Base-by-base conservation (phyloP, 1,139 yeast species). In the Suhomyces coccinellae region DNA sequence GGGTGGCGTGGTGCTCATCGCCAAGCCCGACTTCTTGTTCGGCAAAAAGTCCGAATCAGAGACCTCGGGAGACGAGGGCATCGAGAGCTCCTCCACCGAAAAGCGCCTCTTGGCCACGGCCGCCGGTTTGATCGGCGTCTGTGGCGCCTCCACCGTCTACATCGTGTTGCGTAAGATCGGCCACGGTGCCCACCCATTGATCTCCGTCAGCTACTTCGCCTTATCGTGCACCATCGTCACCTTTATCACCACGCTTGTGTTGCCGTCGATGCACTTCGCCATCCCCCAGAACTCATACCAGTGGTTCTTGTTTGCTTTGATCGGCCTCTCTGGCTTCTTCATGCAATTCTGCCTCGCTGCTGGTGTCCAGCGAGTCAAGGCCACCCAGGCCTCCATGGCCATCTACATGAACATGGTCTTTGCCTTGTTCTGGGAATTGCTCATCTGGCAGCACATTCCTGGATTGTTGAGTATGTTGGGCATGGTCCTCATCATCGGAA, bases 361-460 rank as follows among this genome's bases (percentile, higher is more conserved):
- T 3, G 97, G 96, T 1, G 77, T 90, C 42, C 96, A 88, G 62
- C 70, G 89, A 47, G 96, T 87, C 50, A 75, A 76, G 49, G 96
- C 97, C 1, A 82, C 90, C 1, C 76, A 88, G 47, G 90, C 91
- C 0, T 75, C 93, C 5, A 74, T 87, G 50, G 84, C 87, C 77
- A 69, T 80, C 6, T 90, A 90, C 62, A 75, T 89, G 2, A 88
- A 84, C 56, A 76, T 90, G 74, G 67, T 89, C 1, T 88, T 85
- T 67, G 93, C 96, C 0, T 67, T 88, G n/a, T 52, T 85, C 30
- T 84, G 91, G 82, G 97, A 90, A 58, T 69, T 82, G 32, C 46
- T 80, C 1, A 69, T 89, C 33, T 89, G 90, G 83, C 76, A 80
- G 47, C 89, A 85, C 58, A 63, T 82, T 30, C 97, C 97, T 0